phyloP scores from a whole-genome alignment of 2,329 filamentous ascomycete species.

The Aspergillus pseudotamarii region DNA sequence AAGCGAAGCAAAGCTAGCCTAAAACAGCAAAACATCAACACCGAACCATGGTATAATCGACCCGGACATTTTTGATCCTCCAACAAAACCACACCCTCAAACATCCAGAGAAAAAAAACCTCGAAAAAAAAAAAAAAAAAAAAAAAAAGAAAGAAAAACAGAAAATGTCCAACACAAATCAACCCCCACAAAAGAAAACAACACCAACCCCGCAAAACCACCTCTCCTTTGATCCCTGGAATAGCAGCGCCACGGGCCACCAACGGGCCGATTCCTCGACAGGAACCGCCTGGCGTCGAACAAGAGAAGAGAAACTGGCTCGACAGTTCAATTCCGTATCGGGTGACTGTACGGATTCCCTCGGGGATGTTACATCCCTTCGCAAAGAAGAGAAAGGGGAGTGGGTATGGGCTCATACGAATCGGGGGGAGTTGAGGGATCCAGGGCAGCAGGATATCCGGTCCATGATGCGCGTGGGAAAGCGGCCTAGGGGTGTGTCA shows the following conservation, averaged over 20 bases:
- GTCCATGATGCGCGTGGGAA: constrained; percentile 28
- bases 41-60: constrained; percentile 10
- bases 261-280: constrained; percentile 72
- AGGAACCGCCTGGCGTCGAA: constrained; percentile 70
- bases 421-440: constrained; percentile 29
- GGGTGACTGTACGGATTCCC: constrained; percentile 61
- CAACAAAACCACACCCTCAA: no score
- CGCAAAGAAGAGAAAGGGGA: constrained; percentile 6
- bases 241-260: constrained; percentile 75
- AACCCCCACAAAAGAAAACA: neutral
- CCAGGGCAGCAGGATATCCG: constrained; percentile 45
- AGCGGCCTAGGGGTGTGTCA: constrained; percentile 1
- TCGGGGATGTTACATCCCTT: no score
- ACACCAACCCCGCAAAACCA: constrained; percentile 24
- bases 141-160: neutral
- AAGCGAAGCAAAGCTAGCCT: constrained; percentile 3
- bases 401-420: constrained; percentile 15
- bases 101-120: no score
- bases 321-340: constrained; percentile 67
- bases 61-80: neutral
- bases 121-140: neutral
- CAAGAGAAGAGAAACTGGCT: constrained; percentile 68
- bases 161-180: constrained; percentile 3
- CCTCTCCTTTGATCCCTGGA: constrained; percentile 51
- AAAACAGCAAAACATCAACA: constrained; percentile 15